Evolutionary conservation across 2,329 filamentous ascomycete genomes (phyloP).

Genomic region (Sclerotiophoma versabilis): DNA sequence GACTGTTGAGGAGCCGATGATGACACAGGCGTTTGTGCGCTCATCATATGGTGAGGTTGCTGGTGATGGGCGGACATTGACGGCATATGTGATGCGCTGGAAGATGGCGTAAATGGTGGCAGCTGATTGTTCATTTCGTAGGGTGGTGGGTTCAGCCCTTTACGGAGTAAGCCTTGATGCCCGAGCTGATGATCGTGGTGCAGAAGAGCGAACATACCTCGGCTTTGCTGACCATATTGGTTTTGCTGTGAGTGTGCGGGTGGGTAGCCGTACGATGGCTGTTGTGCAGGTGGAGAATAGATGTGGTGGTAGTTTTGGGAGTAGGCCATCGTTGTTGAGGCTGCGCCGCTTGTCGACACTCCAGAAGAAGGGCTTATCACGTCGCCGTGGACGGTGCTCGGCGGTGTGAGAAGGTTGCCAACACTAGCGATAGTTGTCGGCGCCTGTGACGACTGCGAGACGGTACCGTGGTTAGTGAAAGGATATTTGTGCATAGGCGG

Average conservation of each 20-base stretch:
- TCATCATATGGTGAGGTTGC: conserved; percentile 56
- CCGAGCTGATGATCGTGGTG: conserved; percentile 61
- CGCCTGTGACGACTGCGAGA: conserved; percentile 56
- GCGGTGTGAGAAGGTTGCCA: conserved; percentile 68
- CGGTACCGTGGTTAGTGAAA: conserved; percentile 47
- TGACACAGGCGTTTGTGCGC: conserved; percentile 49
- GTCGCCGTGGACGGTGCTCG: conserved; percentile 66
- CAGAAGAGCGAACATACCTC: conserved; percentile 63
- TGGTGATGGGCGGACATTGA: conserved; percentile 55
- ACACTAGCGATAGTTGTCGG: conserved; percentile 60
- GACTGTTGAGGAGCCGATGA: conserved; percentile 53
- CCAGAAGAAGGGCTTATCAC: conserved; percentile 68
- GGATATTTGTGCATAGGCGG: conserved; percentile 66
- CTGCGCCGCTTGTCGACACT: conserved; percentile 65
- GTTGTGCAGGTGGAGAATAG: conserved; percentile 63
- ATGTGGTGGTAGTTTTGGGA: conserved; percentile 68
- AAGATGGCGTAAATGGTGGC: conserved; percentile 66
- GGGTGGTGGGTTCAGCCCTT: conserved; percentile 70
- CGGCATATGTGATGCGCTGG: conserved; percentile 59
- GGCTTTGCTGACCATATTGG: conserved; percentile 39
- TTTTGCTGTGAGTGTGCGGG: conserved; percentile 45
- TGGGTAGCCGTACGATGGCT: conserved; percentile 62
- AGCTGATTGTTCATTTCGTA: conserved; percentile 69
- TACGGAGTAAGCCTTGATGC: conserved; percentile 65
- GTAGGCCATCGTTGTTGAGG: conserved; percentile 64